Base-by-base conservation (phyloP, 106 monocot genomes). In the Acanthochlamys bracteata region DNA sequence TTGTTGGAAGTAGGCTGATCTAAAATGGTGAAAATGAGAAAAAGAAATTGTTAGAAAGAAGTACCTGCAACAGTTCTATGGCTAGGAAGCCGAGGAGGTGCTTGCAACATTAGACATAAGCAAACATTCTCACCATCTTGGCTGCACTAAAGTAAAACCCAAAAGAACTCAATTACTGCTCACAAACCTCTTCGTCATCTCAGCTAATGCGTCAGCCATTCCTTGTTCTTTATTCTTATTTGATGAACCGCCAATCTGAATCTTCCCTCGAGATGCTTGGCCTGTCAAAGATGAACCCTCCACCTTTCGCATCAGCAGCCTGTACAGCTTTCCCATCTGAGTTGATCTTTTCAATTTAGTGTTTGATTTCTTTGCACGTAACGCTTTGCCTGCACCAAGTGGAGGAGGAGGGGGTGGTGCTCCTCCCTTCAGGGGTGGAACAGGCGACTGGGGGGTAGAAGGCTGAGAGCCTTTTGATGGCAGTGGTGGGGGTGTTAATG, bases 171-270 rank as follows among this genome's bases (percentile, higher is more conserved):
- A n/a, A n/a, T n/a, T n/a, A n/a, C n/a, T n/a, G n/a, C n/a, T n/a
- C n/a, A n/a, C 43, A 45, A 7, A 84, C 80, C 84, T 76, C 63
- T 74, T 84, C 53, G 80, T 71, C 57, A 84, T 84, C 70, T 84
- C 84, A 24, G 84, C 84, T 43, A 80, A 70, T 59, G 84, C 80
- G 71, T 84, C 84, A 46, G 84, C 84, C 80, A 84, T 84, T 13
- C 77, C 84, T 53, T 69, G 75, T 24, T 57, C 68, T 66, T 63
- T 71, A 39, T 53, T 63, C 24, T 59, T 65, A 51, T 49, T 46
- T 52, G 68, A 73, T 21, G 22, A 21, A 15, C 60, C 53, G 20
- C 60, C 72, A 45, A 22, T 25, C 56, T 66, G 65, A 53, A 63
- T 80, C 55, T 24, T 76, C 15, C 20, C 69, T 15, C 45, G 14